Conservation (phyloP, 768 basidiomycete genomes). For the Leccinum olivaceopallidum region DNA sequence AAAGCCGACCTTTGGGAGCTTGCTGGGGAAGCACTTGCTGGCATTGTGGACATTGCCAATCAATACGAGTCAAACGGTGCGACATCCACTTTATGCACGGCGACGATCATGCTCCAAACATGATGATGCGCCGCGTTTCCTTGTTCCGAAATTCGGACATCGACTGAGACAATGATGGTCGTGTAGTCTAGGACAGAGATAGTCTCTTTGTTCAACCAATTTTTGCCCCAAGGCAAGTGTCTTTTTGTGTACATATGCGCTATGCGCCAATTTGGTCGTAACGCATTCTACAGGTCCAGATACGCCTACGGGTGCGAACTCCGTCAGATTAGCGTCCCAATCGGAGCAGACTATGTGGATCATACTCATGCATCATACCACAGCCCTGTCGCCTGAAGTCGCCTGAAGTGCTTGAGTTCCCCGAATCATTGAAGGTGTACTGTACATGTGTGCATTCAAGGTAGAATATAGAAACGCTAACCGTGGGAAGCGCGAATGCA, state of each 20-base stretch:
- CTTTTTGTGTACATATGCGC: neutral
- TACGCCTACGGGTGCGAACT: constrained; percentile 42
- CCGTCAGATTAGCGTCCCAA: constrained; percentile 12
- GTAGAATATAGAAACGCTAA: too few species aligned
- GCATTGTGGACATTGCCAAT: constrained; percentile 38
- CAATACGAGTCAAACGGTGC: constrained; percentile 39
- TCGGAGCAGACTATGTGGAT: too few species aligned
- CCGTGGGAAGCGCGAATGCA: too few species aligned
- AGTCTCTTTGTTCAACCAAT: constrained; percentile 24
- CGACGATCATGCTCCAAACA: constrained; percentile 29
- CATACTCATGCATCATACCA: too few species aligned
- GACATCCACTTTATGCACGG: constrained; percentile 46
- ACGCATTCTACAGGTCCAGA: constrained; percentile 27
- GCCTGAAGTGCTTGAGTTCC: too few species aligned
- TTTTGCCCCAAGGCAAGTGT: constrained; percentile 25
- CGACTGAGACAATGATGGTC: neutral
- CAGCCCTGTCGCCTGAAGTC: too few species aligned
- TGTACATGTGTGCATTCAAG: too few species aligned
- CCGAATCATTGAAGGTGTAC: too few species aligned
- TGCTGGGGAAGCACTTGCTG: constrained; percentile 43
- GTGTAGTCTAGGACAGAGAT: constrained; percentile 25
- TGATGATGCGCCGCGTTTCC: constrained; percentile 17
- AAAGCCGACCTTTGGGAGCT: constrained; percentile 40
- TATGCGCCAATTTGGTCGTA: neutral
- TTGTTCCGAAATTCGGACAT: neutral